phyloP scores from a whole-genome alignment of 2,329 filamentous ascomycete species.

The Zymoseptoria tritici region DNA sequence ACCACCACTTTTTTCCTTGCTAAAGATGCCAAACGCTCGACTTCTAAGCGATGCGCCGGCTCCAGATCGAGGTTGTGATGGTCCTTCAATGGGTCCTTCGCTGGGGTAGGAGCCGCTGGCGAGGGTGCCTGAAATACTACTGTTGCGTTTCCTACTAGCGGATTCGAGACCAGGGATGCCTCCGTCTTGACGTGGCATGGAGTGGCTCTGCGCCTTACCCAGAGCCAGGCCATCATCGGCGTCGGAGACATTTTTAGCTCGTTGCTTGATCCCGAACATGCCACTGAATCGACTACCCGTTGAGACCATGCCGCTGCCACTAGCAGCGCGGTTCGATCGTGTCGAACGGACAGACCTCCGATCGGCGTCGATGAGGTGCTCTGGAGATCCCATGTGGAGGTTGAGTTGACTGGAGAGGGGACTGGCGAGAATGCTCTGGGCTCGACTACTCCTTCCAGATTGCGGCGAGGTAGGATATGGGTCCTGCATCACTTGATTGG shows the following conservation, averaged over 20 bases:
- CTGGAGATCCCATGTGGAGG: constrained; percentile 34
- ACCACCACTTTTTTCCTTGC: constrained; percentile 36
- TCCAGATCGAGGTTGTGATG: constrained; percentile 8
- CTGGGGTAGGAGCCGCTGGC: constrained; percentile 36
- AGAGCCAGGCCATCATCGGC: constrained; percentile 59
- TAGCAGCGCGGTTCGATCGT: constrained; percentile 43
- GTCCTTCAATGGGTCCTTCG: constrained; percentile 15
- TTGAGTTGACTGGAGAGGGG: constrained; percentile 41
- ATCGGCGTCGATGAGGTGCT: constrained; percentile 38
- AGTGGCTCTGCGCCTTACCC: constrained; percentile 62
- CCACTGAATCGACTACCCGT: constrained; percentile 46
- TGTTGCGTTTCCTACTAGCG: constrained; percentile 39
- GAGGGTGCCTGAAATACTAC: constrained; percentile 43
- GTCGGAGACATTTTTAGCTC: constrained; percentile 50
- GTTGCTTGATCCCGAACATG: constrained; percentile 49
- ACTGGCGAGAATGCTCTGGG: constrained; percentile 42
- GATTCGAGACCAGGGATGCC: constrained; percentile 27
- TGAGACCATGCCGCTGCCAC: constrained; percentile 15
- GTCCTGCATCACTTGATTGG: constrained; percentile 17
- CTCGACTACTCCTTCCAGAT: constrained; percentile 34
- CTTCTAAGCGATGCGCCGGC: constrained; percentile 30
- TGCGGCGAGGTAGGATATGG: constrained; percentile 38
- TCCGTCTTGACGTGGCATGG: constrained; percentile 56
- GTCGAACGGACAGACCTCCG: constrained; percentile 41
- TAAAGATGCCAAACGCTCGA: constrained; percentile 42